phyloP scores from a whole-genome alignment of 2,329 filamentous ascomycete species.

The Venturia asperata region DNA sequence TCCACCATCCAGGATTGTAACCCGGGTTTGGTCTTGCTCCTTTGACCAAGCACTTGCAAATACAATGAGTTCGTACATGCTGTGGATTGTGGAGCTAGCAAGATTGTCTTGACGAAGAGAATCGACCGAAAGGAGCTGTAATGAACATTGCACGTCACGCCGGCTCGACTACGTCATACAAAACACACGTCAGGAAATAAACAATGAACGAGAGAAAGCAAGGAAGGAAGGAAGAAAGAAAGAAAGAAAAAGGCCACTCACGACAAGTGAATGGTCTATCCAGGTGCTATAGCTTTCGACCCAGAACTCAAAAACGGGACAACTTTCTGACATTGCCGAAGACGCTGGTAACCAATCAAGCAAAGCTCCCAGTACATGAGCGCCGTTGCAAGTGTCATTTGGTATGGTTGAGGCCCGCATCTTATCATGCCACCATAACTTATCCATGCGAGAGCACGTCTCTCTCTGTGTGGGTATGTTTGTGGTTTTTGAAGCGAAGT shows the following conservation, averaged over 20 bases:
- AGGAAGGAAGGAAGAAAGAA: no score
- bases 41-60: background rate
- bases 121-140: background rate
- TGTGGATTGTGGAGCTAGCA: background rate
- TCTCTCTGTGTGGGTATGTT: background rate
- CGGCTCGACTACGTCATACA: no score
- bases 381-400: background rate
- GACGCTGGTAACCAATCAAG: background rate
- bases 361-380: no score
- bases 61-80: background rate
- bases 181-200: background rate
- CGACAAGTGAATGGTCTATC: background rate
- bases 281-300: background rate
- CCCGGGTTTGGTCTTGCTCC: constrained; percentile 2
- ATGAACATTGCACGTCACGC: background rate
- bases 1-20: background rate
- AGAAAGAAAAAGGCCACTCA: background rate
- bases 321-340: background rate
- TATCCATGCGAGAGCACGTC: background rate
- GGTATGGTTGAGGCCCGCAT: background rate
- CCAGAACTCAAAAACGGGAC: background rate
- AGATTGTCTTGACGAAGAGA: background rate
- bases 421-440: background rate
- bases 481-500: background rate
- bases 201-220: no score